These are phyloP conservation scores for Parastagonospora nodorum DNA, from an alignment of 2,329 filamentous ascomycete species.

Conservation along the genomic window DNA sequence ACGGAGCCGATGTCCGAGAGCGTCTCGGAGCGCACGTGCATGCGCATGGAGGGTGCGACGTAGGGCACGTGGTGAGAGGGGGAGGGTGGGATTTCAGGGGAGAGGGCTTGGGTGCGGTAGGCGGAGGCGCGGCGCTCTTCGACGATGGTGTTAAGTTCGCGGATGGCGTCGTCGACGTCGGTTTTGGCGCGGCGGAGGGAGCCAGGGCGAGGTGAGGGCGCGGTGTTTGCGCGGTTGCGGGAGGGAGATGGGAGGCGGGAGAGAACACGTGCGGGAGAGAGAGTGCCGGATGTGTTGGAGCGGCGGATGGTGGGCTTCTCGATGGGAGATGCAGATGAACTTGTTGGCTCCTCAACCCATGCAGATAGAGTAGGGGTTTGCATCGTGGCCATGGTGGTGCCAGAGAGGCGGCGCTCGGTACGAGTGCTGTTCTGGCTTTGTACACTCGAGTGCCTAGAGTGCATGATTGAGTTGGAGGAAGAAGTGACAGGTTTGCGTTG, in stretches of 20 bases:
- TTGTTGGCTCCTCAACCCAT: constrained; percentile 30
- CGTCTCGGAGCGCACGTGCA: constrained; percentile 54
- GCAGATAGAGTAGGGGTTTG: constrained; percentile 31
- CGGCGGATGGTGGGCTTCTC: constrained; percentile 30
- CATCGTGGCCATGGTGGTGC: constrained; percentile 27
- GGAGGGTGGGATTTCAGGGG: constrained; percentile 35
- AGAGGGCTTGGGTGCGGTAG: constrained; percentile 36
- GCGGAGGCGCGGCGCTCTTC: constrained; percentile 52
- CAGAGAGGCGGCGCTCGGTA: constrained; percentile 24
- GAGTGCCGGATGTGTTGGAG: constrained; percentile 31
- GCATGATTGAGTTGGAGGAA: constrained; percentile 6
- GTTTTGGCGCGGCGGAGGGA: constrained; percentile 45
- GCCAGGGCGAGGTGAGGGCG: constrained; percentile 35
- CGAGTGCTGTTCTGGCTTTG: constrained; percentile 30
- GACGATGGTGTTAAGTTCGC: constrained; percentile 56
- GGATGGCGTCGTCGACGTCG: constrained; percentile 53
- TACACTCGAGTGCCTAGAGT: constrained; percentile 35
- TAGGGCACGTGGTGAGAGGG: constrained; percentile 52
- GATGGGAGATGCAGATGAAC: constrained; percentile 20
- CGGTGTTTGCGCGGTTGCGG: constrained; percentile 43
- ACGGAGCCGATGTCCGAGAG: constrained; percentile 56
- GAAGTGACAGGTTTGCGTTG: constrained; percentile 41
- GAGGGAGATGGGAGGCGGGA: constrained; percentile 42
- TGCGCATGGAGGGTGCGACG: constrained; percentile 51
- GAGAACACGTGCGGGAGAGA: constrained; percentile 30